phyloP scores from a whole-genome alignment of 768 basidiomycete species.

The Piloderma croceum region DNA sequence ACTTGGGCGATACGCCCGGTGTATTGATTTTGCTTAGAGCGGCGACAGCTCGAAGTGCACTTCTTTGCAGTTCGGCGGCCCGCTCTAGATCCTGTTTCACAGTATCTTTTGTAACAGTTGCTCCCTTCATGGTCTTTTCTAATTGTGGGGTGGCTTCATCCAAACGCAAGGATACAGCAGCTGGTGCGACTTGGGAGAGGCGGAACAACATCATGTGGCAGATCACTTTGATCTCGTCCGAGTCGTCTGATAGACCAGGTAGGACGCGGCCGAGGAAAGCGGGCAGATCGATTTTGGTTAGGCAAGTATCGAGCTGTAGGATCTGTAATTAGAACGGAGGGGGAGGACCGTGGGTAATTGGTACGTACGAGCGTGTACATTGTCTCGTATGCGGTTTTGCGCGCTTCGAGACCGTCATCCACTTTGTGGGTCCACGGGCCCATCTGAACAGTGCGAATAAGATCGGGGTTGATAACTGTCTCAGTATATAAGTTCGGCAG shows the following conservation, averaged over 20 bases:
- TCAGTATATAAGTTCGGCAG: conserved; percentile 84
- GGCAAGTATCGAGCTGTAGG: conserved; percentile 80
- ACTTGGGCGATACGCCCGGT: conserved; percentile 58
- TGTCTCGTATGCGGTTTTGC: conserved; percentile 96
- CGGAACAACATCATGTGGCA: conserved; percentile 95
- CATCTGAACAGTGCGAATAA: conserved; percentile 92
- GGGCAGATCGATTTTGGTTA: conserved; percentile 80
- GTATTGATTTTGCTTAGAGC: conserved; percentile 71
- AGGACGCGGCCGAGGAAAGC: conserved; percentile 80
- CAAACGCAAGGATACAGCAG: conserved; percentile 74
- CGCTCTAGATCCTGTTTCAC: conserved; percentile 91
- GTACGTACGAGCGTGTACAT: conserved; percentile 84
- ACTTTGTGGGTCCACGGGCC: conserved; percentile 96
- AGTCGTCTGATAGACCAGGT: conserved; percentile 78
- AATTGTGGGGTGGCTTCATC: conserved; percentile 81
- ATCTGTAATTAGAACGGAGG: conserved; percentile 2
- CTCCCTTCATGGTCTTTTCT: conserved; percentile 86
- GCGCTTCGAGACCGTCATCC: conserved; percentile 92
- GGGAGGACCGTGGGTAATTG: background rate
- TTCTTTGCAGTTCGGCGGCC: conserved; percentile 85
- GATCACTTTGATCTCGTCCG: conserved; percentile 96
- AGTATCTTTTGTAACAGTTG: conserved; percentile 86
- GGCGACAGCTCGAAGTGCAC: conserved; percentile 81
- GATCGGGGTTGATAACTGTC: conserved; percentile 69
- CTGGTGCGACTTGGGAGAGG: conserved; percentile 79